These are phyloP conservation scores for Pezicula rhizophila DNA, from an alignment of 2,329 filamentous ascomycete species.

Conservation along the genomic window DNA sequence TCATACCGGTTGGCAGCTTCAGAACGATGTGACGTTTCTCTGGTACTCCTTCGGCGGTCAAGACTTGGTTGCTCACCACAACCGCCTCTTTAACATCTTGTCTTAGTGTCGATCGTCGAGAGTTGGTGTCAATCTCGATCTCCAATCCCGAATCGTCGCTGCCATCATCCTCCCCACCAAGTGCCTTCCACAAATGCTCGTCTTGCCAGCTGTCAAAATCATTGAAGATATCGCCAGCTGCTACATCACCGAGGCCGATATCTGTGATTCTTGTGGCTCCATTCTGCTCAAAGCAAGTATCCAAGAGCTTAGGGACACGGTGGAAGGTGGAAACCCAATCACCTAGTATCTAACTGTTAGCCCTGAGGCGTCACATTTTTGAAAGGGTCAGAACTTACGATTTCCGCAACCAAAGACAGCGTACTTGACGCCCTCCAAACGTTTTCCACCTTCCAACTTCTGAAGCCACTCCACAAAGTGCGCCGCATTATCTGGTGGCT, in stretches of 20 bases:
- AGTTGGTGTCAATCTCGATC: constrained; percentile 18
- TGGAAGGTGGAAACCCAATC: constrained; percentile 61
- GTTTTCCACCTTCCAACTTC: constrained; percentile 37
- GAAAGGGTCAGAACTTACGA: constrained; percentile 23
- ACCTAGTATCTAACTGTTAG: constrained; percentile 9
- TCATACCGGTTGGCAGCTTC: constrained; percentile 57
- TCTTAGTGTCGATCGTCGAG: constrained; percentile 35
- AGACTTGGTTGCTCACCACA: constrained; percentile 45
- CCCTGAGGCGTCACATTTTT: constrained; percentile 26
- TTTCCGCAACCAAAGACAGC: constrained; percentile 66
- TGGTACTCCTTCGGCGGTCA: constrained; percentile 45
- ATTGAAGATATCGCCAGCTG: constrained; percentile 59
- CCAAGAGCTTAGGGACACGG: constrained; percentile 55
- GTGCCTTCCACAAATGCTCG: constrained; percentile 40
- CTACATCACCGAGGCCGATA: constrained; percentile 54
- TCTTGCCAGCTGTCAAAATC: constrained; percentile 67
- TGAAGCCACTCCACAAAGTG: constrained; percentile 65
- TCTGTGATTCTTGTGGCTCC: constrained; percentile 44
- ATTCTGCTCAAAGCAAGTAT: constrained; percentile 43
- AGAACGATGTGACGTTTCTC: constrained; percentile 63
- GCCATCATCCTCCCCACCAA: constrained; percentile 11
- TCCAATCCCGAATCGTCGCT: constrained; percentile 13
- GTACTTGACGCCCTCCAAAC: constrained; percentile 51
- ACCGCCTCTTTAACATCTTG: constrained; percentile 57
- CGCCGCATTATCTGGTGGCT: constrained; percentile 64